phyloP scores from a whole-genome alignment of 2,329 filamentous ascomycete genomes.

The Monilinia aucupariae region DNA sequence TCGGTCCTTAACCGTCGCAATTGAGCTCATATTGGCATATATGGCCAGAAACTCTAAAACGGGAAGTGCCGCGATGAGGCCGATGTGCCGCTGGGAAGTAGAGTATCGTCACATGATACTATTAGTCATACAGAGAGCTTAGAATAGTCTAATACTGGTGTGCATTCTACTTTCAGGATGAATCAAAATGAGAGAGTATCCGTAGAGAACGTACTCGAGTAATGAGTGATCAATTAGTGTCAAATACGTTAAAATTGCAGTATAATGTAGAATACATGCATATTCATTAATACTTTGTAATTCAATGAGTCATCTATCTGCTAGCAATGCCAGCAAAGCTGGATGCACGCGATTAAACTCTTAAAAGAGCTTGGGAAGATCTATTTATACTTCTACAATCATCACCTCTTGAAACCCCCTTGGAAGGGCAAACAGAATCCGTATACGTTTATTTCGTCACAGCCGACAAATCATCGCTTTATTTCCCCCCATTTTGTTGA shows the following conservation, averaged over 20 bases:
- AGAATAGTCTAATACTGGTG: no score
- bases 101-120: background rate
- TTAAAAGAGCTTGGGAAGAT: slow-evolving; percentile 2
- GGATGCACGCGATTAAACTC: background rate
- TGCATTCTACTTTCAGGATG: no score
- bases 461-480: background rate
- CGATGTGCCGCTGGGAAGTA: no score
- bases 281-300: slow-evolving; percentile 1
- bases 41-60: background rate
- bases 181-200: background rate
- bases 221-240: background rate
- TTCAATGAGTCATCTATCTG: slow-evolving; percentile 6
- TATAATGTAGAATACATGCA: background rate
- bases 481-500: slow-evolving; percentile 16
- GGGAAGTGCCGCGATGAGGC: background rate
- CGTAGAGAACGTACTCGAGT: background rate
- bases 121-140: background rate
- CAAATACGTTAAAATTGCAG: background rate
- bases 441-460: slow-evolving; percentile 1
- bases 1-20: background rate
- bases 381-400: slow-evolving; percentile 16
- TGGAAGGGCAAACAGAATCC: background rate
- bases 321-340: background rate
- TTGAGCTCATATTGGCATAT: background rate
- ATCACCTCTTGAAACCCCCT: background rate